Base-by-base conservation (phyloP, 331 rosid genomes). In the Telfairia occidentalis region DNA sequence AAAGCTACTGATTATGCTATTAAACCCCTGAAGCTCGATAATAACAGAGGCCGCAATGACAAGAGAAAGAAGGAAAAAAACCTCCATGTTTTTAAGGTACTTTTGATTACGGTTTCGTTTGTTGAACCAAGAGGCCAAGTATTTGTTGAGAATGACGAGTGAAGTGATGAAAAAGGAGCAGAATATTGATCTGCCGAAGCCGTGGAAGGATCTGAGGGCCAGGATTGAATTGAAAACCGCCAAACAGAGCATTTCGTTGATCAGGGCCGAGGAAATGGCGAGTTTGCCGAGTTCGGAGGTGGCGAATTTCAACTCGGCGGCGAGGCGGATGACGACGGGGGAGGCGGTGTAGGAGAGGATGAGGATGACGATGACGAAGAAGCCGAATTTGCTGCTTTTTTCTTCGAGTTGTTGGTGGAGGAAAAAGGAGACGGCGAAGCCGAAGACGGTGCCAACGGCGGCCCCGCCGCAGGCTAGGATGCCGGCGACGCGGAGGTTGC, bases 321-420 rank as follows among this genome's bases (percentile, higher is more conserved):
- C 85, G 34, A 94, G 72, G 35, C 97, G 97, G 24, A 85, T 86
- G 76, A 94, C 97, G 43, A 94, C 86, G 0, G 98, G 97, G 28
- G 95, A 88, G 23, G 96, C 89, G 0, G 98, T 84, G 87, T 94
- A 91, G 42, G 90, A 69, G 0, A 88, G 15, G 12, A 88, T 64
- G 29, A 91, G 58, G 88, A 89, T 87, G n/a, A 86, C 40, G 54
- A 83, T 60, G 26, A 82, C 21, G 16, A 81, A 63, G 53, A 85
- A 91, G 10, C 79, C 72, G 0, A 75, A 9, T 37, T 37, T 77
- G 0, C 71, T 15, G 71, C 53, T 46, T 5, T 65, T 48, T 7
- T 70, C 52, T 5, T 76, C 42, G 4, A 94, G 30, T 28, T 85
- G 74, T 12, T 76, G 79, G 26, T 54, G 48, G 72, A 94, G 35